phyloP scores from a whole-genome alignment of 1,284 basidiomycete genomes.

The Chalciporus sp. region DNA sequence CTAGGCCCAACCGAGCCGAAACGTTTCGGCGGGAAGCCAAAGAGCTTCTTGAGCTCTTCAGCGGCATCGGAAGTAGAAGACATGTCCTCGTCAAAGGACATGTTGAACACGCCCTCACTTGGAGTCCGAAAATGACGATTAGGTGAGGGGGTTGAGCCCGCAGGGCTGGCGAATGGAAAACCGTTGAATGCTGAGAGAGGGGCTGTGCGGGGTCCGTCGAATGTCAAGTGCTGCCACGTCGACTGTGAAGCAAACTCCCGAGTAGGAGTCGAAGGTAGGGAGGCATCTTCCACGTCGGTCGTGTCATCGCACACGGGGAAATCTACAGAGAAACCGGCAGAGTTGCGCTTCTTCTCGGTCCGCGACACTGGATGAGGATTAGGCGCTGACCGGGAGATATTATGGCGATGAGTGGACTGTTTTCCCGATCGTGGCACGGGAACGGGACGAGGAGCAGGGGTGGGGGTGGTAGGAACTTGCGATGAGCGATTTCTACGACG shows the following conservation, averaged over 20 bases:
- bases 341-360: conserved; percentile 34
- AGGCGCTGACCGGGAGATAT: conserved; percentile 37
- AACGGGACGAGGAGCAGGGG: conserved; percentile 34
- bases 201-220: conserved; percentile 52
- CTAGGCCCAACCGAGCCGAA: conserved; percentile 34
- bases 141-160: conserved; percentile 38
- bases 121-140: conserved; percentile 55
- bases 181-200: conserved; percentile 42
- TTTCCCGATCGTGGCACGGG: conserved; percentile 52
- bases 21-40: conserved; percentile 34
- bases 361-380: conserved; percentile 14
- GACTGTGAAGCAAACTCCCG: conserved; percentile 28
- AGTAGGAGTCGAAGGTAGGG: conserved; percentile 44
- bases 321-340: conserved; percentile 28
- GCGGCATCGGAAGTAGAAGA: conserved; percentile 44
- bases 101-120: conserved; percentile 66
- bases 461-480: conserved; percentile 30
- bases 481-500: conserved; percentile 46
- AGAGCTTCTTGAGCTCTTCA: conserved; percentile 43
- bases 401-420: conserved; percentile 39
- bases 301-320: conserved; percentile 74
- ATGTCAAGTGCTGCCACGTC: conserved; percentile 37
- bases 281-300: conserved; percentile 46
- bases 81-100: conserved; percentile 69
- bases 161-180: conserved; percentile 41